These are phyloP conservation scores for Epicoccum nigrum DNA, from an alignment of 2,329 filamentous ascomycete genomes.

Conservation along the genomic window DNA sequence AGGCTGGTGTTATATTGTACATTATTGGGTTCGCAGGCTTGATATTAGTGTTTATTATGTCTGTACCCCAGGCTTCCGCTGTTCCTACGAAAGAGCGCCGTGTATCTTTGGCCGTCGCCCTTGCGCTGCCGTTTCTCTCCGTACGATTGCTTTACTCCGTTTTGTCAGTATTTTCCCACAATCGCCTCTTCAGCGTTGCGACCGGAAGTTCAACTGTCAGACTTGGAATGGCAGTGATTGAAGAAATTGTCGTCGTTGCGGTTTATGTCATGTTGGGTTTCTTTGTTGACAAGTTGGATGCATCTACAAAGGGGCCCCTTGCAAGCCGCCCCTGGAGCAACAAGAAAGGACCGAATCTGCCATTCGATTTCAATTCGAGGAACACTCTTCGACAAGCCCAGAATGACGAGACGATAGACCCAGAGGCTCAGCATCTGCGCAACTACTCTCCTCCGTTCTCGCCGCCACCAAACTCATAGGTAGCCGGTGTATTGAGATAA, in stretches of 20 bases:
- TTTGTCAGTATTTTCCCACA: conserved; percentile 21
- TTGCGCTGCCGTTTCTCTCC: conserved; percentile 27
- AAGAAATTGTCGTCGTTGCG: conserved; percentile 30
- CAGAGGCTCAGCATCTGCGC: not conserved
- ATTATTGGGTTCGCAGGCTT: conserved; percentile 23
- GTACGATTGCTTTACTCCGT: conserved; percentile 28
- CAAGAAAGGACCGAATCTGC: not conserved
- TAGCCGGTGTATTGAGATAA: too few species aligned
- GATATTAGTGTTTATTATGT: conserved; percentile 12
- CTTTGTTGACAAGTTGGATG: conserved; percentile 12
- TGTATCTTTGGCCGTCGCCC: conserved; percentile 18
- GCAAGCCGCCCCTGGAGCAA: not conserved
- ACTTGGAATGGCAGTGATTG: conserved; percentile 23
- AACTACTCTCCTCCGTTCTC: not conserved
- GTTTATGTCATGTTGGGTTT: conserved; percentile 26
- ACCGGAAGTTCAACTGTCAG: conserved; percentile 20
- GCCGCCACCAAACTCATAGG: not conserved
- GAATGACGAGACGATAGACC: not conserved
- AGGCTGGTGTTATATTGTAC: conserved; percentile 26
- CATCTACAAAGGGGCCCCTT: not conserved
- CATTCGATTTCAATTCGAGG: too few species aligned
- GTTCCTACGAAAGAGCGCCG: conserved; percentile 22
- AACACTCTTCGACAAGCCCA: too few species aligned
- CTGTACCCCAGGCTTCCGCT: not conserved
- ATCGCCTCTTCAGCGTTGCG: conserved; percentile 23